These are phyloP conservation scores for Fusarium cicatricum DNA, from an alignment of 2,329 filamentous ascomycete species.

Conservation along the genomic window DNA sequence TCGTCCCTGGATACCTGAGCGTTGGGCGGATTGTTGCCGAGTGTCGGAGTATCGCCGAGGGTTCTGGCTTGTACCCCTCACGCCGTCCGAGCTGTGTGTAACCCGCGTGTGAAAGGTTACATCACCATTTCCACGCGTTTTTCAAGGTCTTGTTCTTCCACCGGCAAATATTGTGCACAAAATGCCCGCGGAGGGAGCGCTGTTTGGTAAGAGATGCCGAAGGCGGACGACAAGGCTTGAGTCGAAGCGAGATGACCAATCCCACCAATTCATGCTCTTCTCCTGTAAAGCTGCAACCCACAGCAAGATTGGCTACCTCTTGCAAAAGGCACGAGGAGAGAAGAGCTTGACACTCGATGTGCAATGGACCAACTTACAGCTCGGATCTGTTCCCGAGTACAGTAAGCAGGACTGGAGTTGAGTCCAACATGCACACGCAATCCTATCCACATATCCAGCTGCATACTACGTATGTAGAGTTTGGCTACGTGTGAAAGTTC, in stretches of 20 bases:
- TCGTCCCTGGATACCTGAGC: conserved; percentile 14
- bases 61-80: conserved; percentile 19
- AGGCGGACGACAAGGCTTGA: conserved; percentile 17
- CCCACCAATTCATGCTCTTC: conserved; percentile 19
- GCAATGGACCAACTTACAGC: conserved; percentile 9
- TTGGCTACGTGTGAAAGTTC: conserved; percentile 14
- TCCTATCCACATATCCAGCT: conserved; percentile 16
- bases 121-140: conserved; percentile 22
- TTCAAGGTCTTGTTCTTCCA: conserved; percentile 11
- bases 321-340: too few species aligned
- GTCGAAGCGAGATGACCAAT: conserved; percentile 35
- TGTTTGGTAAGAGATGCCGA: conserved; percentile 18
- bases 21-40: background rate
- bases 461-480: conserved; percentile 5
- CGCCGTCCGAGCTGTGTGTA: conserved; percentile 21
- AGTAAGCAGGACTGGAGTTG: conserved; percentile 15
- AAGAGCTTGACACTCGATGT: too few species aligned
- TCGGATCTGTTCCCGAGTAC: conserved; percentile 21
- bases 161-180: conserved; percentile 17
- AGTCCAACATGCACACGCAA: conserved; percentile 32
- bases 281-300: too few species aligned
- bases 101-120: conserved; percentile 28
- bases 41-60: conserved; percentile 17
- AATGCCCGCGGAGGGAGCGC: background rate
- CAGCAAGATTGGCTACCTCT: background rate